phyloP scores from a whole-genome alignment of 2,329 filamentous ascomycete genomes.

The Tolypocladium sp. region DNA sequence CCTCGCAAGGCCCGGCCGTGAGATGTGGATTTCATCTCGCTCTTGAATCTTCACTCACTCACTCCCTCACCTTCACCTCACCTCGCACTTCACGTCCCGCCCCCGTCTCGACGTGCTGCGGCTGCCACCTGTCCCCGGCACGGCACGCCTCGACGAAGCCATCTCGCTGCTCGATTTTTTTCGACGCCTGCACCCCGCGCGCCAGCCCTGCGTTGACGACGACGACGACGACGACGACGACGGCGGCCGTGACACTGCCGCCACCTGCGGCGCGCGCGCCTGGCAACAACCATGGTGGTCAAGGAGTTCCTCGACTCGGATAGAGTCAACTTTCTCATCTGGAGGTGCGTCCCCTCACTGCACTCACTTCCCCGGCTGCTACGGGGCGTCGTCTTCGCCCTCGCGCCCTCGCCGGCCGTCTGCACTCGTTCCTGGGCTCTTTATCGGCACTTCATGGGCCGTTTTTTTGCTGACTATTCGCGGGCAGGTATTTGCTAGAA shows the following conservation, averaged over 20 bases:
- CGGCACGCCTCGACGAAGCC: constrained; percentile 3
- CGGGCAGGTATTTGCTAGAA: constrained; percentile 48
- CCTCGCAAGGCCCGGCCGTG: background rate
- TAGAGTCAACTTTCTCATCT: constrained; percentile 61
- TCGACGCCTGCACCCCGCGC: constrained; percentile 1
- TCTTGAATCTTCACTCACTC: constrained; percentile 16
- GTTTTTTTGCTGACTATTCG: constrained; percentile 6
- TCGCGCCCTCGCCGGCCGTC: constrained; percentile 1
- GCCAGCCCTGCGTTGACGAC: constrained; percentile 4
- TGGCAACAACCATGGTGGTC: constrained; percentile 32
- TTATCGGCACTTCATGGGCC: background rate
- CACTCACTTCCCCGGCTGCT: constrained; percentile 14
- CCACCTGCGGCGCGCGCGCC: constrained; percentile 20
- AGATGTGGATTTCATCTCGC: constrained; percentile 14
- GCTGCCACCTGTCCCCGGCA: constrained; percentile 1
- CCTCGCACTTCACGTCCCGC: constrained; percentile 1
- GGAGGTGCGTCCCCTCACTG: constrained; percentile 47
- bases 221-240: constrained; percentile 1
- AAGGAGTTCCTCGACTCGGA: constrained; percentile 58
- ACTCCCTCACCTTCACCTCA: constrained; percentile 8
- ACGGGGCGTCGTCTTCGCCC: constrained; percentile 1
- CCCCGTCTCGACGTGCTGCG: background rate
- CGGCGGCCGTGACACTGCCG: constrained; percentile 19
- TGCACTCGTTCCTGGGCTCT: background rate
- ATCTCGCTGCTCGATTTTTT: background rate